Conservation (phyloP, 2,329 filamentous ascomycete species). For the Neophaeococcomyces aloes region DNA sequence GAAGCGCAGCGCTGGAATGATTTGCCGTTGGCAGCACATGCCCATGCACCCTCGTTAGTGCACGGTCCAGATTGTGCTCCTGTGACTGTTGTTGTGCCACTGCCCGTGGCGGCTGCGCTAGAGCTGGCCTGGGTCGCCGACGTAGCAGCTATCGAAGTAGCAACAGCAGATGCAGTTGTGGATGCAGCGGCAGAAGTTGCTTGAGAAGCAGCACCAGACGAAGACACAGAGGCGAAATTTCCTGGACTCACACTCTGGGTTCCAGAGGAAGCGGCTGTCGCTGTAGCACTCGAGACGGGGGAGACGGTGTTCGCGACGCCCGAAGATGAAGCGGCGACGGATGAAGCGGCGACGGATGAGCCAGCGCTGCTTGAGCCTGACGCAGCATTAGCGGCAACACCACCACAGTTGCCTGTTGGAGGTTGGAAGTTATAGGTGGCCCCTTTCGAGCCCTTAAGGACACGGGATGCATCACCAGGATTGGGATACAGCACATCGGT, state of each 20-base stretch:
- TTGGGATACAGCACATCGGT: constrained; percentile 57
- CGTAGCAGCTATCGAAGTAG: constrained; percentile 8
- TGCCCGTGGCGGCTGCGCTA: constrained; percentile 20
- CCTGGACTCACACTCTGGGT: not conserved
- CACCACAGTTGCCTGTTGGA: constrained; percentile 11
- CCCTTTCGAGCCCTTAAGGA: not conserved
- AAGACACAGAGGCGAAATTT: constrained; percentile 3
- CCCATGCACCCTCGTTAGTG: constrained; percentile 46
- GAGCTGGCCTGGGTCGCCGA: constrained; percentile 10
- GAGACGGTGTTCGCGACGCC: not conserved
- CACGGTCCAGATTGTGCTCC: constrained; percentile 34
- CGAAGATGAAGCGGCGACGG: constrained; percentile 1
- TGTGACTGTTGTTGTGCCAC: constrained; percentile 22
- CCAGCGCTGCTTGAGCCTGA: constrained; percentile 4
- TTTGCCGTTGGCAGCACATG: constrained; percentile 43
- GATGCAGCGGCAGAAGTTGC: constrained; percentile 9
- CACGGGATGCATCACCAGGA: constrained; percentile 45
- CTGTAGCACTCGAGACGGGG: not conserved
- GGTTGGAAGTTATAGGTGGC: not conserved
- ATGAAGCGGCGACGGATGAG: constrained; percentile 5
- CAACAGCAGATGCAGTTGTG: constrained; percentile 6
- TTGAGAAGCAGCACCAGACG: constrained; percentile 10
- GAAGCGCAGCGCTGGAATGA: constrained; percentile 55
- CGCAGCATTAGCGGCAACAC: constrained; percentile 16
- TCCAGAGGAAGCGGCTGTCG: constrained; percentile 2